Conservation (phyloP, 1,284 basidiomycete species). For the Tausonia pullulans region DNA sequence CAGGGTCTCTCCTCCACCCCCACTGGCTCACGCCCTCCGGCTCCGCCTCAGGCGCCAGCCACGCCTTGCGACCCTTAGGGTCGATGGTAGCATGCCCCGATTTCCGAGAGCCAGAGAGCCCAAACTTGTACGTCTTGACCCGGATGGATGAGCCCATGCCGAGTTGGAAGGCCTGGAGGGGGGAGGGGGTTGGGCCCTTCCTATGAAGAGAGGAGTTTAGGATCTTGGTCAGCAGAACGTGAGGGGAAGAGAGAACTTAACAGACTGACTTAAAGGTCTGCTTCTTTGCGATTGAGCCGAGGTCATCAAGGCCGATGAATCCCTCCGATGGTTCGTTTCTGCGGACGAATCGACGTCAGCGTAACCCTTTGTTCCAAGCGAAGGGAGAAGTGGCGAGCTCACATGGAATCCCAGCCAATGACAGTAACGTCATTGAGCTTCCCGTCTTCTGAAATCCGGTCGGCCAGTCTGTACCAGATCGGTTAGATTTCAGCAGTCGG, state of each 20-base stretch:
- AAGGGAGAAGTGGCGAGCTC: not conserved
- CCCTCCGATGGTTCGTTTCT: slow-evolving; percentile 85
- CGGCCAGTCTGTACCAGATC: slow-evolving; percentile 53
- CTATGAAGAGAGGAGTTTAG: slow-evolving; percentile 30
- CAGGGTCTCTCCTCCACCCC: slow-evolving; percentile 65
- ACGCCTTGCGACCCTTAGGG: slow-evolving; percentile 63
- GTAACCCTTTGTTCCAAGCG: not conserved
- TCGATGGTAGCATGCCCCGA: slow-evolving; percentile 65
- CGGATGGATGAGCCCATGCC: slow-evolving; percentile 77
- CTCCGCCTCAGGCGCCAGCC: slow-evolving; percentile 42
- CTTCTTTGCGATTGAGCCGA: slow-evolving; percentile 49
- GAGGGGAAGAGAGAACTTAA: not conserved
- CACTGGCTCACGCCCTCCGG: slow-evolving; percentile 38
- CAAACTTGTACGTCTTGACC: slow-evolving; percentile 77
- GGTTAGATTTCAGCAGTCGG: slow-evolving; percentile 53
- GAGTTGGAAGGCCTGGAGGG: slow-evolving; percentile 68
- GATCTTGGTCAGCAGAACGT: too few species aligned
- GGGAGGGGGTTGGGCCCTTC: slow-evolving; percentile 76
- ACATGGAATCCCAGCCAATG: slow-evolving; percentile 87
- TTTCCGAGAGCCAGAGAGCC: slow-evolving; percentile 27
- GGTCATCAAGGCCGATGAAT: slow-evolving; percentile 60
- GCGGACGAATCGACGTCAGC: not conserved
- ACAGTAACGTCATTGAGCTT: slow-evolving; percentile 74
- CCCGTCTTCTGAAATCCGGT: slow-evolving; percentile 58
- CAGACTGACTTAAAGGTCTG: slow-evolving; percentile 32